Base-by-base conservation (phyloP, 495 filamentous ascomycete genomes). In the Monascus purpureus region DNA sequence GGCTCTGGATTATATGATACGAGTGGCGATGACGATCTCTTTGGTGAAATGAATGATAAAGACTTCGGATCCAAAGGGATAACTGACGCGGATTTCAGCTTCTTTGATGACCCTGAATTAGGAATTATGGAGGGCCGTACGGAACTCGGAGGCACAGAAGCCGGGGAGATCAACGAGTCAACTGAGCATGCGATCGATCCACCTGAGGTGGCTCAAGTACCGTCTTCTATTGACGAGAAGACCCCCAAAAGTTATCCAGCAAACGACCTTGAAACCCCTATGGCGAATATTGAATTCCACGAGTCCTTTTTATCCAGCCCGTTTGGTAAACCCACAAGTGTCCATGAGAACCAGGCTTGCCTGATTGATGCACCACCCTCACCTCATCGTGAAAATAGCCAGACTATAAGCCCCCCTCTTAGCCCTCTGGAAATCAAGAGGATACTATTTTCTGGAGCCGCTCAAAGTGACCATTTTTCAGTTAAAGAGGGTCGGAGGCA, bases 51-150 rank as follows among this genome's bases (percentile, higher is more conserved):
- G 18, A 72, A 73, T 24, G 78, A 72, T 17, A 77, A 80, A 48
- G 70, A 87, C 35, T 94, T 92, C 52, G 82, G 74, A 13, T 66
- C 76, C 13, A 78, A 74, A 41, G 81, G 77, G n/a, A 72, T 93
- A 13, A 87, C 82, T 1, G 86, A 94, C 43, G 62, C 75, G 2
- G 86, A 94, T 47, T 93, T 93, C 53, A 88, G 72, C 52, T 93
- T 92, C 46, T 93, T 94, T 36, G 83, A 93, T 46, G 72, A 77
- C 26, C 67, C 65, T 4, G 64, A 55, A 29, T 49, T 67, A 13
- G 61, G 57, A 6, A 52, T 32, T n/a, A 48, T 56, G 39, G 40
- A 32, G 16, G 31, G 31, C 26, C 45, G 25, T 17, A 19, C 27
- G 6, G 26, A 38, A 13, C 5, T 29, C 7, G 33, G 43, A 7